A percentile compares a stretch with the other conserved stretches of the same genome.
These are phyloP conservation scores for Chrysanthemum makinoi DNA, from an alignment of 129 eudicot genomes.

Conservation along the genomic window DNA sequence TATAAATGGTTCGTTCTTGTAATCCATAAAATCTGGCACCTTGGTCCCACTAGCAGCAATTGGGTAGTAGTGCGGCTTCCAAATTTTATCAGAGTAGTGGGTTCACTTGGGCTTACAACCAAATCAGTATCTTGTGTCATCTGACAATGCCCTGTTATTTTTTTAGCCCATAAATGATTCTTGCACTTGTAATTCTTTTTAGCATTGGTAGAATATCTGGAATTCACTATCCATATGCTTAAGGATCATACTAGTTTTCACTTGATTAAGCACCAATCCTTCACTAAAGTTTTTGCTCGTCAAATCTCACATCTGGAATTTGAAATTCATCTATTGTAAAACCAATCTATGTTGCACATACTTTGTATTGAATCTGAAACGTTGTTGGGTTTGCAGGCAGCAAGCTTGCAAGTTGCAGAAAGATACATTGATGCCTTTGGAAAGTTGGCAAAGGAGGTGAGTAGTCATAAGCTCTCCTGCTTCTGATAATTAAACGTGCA, in stretches of 20 bases:
- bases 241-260: neutral
- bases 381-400: constrained; percentile 63
- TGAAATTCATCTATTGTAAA: neutral
- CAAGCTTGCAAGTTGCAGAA: constrained; percentile 86
- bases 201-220: neutral
- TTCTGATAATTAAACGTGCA: no score
- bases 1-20: neutral
- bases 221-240: neutral
- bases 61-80: constrained; percentile 6
- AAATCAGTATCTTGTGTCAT: neutral
- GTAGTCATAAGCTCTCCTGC: neutral
- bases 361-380: constrained; percentile 16
- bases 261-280: neutral
- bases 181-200: constrained; percentile 1
- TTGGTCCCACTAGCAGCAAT: neutral
- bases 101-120: neutral
- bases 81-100: neutral
- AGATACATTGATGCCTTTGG: constrained; percentile 84
- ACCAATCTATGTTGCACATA: neutral
- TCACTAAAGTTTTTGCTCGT: neutral
- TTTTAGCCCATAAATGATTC: neutral
- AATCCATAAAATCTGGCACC: neutral
- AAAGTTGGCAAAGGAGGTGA: constrained; percentile 85
- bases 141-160: no score
- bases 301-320: neutral